These are phyloP conservation scores for Puccinellia tenuiflora DNA, from an alignment of 176 grass and related monocot genomes.

Conservation along the genomic window DNA sequence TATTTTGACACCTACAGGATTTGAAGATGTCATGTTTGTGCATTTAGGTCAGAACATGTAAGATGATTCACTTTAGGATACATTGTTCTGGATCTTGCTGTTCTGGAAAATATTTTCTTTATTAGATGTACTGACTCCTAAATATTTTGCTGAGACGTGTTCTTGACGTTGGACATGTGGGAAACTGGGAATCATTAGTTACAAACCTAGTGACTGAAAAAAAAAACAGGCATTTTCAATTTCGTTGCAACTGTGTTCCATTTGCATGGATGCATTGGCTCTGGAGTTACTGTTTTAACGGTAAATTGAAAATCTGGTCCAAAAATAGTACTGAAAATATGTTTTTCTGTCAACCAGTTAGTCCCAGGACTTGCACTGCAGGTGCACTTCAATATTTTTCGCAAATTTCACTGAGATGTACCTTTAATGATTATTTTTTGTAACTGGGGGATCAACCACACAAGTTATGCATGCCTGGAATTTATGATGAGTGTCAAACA, in stretches of 20 bases:
- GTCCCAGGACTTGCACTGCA: background rate
- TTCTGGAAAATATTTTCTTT: background rate
- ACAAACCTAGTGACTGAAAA: background rate
- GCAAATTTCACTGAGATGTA: background rate
- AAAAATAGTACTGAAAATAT: background rate
- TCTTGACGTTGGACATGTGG: background rate
- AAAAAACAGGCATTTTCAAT: background rate
- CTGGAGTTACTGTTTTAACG: background rate
- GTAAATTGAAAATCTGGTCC: background rate
- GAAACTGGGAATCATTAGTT: background rate
- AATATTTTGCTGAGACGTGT: background rate
- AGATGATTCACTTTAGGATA: background rate
- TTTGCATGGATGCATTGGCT: background rate
- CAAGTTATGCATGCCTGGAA: background rate
- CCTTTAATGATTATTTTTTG: background rate
- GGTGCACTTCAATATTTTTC: background rate
- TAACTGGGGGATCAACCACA: background rate
- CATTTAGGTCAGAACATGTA: background rate
- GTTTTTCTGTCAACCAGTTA: background rate
- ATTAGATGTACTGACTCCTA: background rate
- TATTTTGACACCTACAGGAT: background rate
- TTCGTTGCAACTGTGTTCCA: background rate
- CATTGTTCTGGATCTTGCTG: background rate
- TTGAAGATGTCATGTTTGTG: background rate
- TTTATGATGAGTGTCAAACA: background rate